Conservation (phyloP, 177 flowering plant genomes). For the Telopea speciosissima region DNA sequence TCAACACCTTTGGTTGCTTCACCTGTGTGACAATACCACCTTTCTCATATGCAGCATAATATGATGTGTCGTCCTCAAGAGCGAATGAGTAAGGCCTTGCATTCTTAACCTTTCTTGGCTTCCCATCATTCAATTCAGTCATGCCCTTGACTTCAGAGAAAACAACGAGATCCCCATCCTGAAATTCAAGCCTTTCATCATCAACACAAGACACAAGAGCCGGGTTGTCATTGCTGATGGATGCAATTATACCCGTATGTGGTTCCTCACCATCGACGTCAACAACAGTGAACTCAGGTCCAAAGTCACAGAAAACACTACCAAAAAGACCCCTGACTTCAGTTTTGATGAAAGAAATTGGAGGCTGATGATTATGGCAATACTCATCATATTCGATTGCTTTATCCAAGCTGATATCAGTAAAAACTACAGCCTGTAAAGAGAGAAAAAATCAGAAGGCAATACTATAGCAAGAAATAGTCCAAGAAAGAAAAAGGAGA, state of each 20-base stretch:
- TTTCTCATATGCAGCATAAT: slow-evolving; percentile 50
- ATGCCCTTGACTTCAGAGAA: slow-evolving; percentile 90
- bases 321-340: slow-evolving; percentile 93
- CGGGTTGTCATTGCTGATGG: slow-evolving; percentile 79
- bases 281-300: slow-evolving; percentile 64
- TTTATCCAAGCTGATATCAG: slow-evolving; percentile 53
- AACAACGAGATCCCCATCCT: slow-evolving; percentile 92
- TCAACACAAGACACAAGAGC: slow-evolving; percentile 86
- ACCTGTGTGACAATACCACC: slow-evolving; percentile 97
- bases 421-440: slow-evolving; percentile 80
- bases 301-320: slow-evolving; percentile 75
- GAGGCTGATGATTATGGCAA: slow-evolving; percentile 75
- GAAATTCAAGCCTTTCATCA: slow-evolving; percentile 89
- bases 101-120: slow-evolving; percentile 68
- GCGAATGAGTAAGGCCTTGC: slow-evolving; percentile 73
- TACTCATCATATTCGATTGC: slow-evolving; percentile 72
- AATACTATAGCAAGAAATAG: background rate
- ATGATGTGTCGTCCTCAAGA: slow-evolving; percentile 84
- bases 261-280: slow-evolving; percentile 95
- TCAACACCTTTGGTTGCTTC: slow-evolving; percentile 76
- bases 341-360: slow-evolving; percentile 73
- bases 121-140: slow-evolving; percentile 88
- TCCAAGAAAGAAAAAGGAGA: background rate
- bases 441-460: background rate
- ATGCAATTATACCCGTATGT: slow-evolving; percentile 85